Evolutionary conservation across 164 flowering plant species (phyloP).

Genomic region (Dillenia suffruticosa): DNA sequence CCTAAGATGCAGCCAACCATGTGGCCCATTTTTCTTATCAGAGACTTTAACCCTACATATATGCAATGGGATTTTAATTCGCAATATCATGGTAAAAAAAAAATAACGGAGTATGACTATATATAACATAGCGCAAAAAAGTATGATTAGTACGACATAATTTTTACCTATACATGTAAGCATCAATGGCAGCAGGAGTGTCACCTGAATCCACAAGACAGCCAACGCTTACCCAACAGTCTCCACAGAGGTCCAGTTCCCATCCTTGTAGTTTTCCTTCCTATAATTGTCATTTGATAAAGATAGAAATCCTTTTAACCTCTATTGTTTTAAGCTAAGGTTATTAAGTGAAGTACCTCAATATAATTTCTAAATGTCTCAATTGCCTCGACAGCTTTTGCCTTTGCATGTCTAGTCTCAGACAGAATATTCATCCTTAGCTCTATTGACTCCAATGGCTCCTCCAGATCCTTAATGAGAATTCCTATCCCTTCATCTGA

Average conservation of each 20-base stretch:
- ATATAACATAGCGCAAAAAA: too few species aligned
- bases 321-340: background rate
- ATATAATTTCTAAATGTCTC: conserved; percentile 58
- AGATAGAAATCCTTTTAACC: too few species aligned
- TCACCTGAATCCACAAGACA: conserved; percentile 86
- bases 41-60: conserved; percentile 63
- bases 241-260: conserved; percentile 84
- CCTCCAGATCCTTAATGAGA: conserved; percentile 76
- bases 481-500: conserved; percentile 76
- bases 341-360: conserved; percentile 34
- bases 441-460: conserved; percentile 69
- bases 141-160: background rate
- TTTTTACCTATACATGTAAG: conserved; percentile 83
- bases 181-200: conserved; percentile 66
- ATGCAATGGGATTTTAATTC: background rate
- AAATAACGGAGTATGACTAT: too few species aligned
- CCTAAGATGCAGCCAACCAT: conserved; percentile 84
- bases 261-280: conserved; percentile 70
- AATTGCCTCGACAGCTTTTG: conserved; percentile 57
- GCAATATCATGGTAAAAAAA: too few species aligned
- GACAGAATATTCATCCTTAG: conserved; percentile 67
- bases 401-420: conserved; percentile 67
- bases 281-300: conserved; percentile 18
- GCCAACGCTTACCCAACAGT: conserved; percentile 94
- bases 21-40: conserved; percentile 48